Evolutionary conservation across 371 early-diverging fungal genomes (phyloP), one percentile per base, ranked within the genome.

Genomic region (Mortierella sp.): DNA sequence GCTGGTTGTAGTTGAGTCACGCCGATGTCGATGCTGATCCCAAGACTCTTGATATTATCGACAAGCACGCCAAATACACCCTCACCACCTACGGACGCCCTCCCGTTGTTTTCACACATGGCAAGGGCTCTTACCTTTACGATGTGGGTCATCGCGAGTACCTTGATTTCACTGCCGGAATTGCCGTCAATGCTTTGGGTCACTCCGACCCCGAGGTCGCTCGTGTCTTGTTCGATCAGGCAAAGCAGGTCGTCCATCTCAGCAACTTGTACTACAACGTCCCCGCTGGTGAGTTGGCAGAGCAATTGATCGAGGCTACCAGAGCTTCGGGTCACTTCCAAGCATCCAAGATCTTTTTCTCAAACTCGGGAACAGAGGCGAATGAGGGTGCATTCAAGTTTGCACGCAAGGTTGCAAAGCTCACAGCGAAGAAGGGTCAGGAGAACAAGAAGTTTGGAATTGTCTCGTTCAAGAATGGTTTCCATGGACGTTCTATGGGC

Each of bases 401-500:
- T 87, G 97, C 96, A 26, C 91, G 96, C 73, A 97, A 96, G 80
- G 93, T 91, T 85, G 96, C 93, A 49, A 95, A 95, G 67, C 72
- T 87, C 5, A 78, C 87, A 3, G 87, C 90, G 35, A 84, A 88
- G 72, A 83, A 86, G 69, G 96, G 93, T 37, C 93, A 94, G 64
- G 81, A 87, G 35, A 73, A 86, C 20, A 86, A 90, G 32, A 86
- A 88, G 73, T 83, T 85, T 73, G 89, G 90, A 39, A 86, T 97
- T 55, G 89, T 97, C 6, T 92, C 94, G 45, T 98, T 97, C 78
- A 87, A 84, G 12, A 90, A 95, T 70, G 97, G 93, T 6, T 98
- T 98, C 88, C 98, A 98, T 83, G 98, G 98, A 70, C 95, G 98
- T 30, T 90, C 96, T 32, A 90, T 97, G 91, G 98, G 98, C 9